phyloP scores from a whole-genome alignment of 768 basidiomycete species.

The Naganishia antarctica region DNA sequence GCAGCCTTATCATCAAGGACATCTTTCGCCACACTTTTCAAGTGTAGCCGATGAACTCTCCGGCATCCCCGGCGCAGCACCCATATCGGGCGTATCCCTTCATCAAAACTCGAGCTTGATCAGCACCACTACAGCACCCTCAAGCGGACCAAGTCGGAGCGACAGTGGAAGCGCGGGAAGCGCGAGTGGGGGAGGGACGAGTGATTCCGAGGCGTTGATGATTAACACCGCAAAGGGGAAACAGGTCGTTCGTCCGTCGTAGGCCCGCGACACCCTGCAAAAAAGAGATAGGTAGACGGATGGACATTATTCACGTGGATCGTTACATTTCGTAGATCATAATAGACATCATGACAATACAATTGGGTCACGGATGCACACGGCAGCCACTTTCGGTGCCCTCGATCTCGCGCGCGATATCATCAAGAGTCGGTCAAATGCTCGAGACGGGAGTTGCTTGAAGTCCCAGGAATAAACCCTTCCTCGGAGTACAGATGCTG shows the following conservation, averaged over 20 bases:
- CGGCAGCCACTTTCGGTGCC: no score
- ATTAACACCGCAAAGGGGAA: slow-evolving; percentile 17
- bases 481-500: no score
- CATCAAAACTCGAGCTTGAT: slow-evolving; percentile 5
- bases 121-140: slow-evolving; percentile 7
- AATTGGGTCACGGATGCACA: no score
- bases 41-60: neutral
- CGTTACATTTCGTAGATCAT: no score
- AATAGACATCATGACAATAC: no score
- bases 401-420: no score
- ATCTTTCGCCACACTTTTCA: slow-evolving; percentile 8
- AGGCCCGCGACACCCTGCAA: neutral
- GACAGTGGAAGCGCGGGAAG: slow-evolving; percentile 8
- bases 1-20: slow-evolving; percentile 12
- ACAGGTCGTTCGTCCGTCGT: slow-evolving; percentile 10
- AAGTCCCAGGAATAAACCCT: no score
- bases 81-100: neutral
- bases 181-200: slow-evolving; percentile 7
- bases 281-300: no score
- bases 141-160: slow-evolving; percentile 13
- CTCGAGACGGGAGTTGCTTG: no score
- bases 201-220: slow-evolving; percentile 15
- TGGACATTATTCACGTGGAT: no score
- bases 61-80: neutral
- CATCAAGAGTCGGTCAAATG: no score